Evolutionary conservation across 495 filamentous ascomycete genomes (phyloP).

Genomic region (Penicillium simplicissimum): DNA sequence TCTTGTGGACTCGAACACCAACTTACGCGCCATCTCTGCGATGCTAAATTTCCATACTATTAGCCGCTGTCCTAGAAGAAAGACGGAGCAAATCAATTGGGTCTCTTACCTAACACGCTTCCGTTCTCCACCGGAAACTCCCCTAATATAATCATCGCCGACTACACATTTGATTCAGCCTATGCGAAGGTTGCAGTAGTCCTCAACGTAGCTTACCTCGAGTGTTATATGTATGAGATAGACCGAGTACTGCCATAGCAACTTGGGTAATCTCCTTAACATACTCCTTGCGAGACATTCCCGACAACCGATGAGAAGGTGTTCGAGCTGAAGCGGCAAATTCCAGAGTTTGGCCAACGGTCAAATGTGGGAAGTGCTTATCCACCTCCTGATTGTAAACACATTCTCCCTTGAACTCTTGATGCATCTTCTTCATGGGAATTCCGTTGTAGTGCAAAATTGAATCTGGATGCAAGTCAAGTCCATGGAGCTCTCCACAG

Average conservation of each 20-base stretch:
- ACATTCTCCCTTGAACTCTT: background rate
- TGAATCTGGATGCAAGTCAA: constrained; percentile 53
- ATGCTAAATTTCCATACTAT: background rate
- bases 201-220: background rate
- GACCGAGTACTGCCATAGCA: background rate
- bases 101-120: background rate
- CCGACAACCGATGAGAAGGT: background rate
- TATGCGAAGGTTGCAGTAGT: background rate
- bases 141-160: background rate
- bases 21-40: background rate
- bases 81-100: no score
- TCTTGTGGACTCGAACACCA: no score
- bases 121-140: background rate
- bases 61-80: no score
- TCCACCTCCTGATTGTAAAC: constrained; percentile 1
- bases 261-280: background rate
- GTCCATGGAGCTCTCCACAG: constrained; percentile 64
- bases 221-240: background rate
- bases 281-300: background rate
- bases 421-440: background rate
- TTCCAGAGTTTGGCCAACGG: background rate
- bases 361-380: background rate
- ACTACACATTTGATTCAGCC: background rate
- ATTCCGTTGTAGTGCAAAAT: constrained; percentile 26
- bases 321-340: background rate